These are phyloP conservation scores for Conoideocrella luteorostrata DNA, from an alignment of 2,329 filamentous ascomycete species.

Conservation along the genomic window DNA sequence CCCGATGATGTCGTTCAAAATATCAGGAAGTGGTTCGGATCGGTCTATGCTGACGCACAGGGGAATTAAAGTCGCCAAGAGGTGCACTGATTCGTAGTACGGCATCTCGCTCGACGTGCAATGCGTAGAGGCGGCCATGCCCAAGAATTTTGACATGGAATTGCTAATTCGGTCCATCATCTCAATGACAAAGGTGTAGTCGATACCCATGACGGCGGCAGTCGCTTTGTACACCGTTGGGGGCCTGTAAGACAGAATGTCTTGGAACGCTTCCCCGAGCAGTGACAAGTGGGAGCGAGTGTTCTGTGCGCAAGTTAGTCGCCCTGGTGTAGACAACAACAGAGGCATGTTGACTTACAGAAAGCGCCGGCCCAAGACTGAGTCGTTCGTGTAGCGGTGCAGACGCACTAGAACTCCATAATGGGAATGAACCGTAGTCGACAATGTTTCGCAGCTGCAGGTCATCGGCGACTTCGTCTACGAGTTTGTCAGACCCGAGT, in stretches of 20 bases:
- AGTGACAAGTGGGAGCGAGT: conserved; percentile 42
- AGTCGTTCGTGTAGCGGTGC: conserved; percentile 37
- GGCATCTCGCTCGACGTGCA: conserved; percentile 36
- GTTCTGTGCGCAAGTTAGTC: conserved; percentile 30
- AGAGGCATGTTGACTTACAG: conserved; percentile 31
- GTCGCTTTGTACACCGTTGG: conserved; percentile 45
- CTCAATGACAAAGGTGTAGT: conserved; percentile 39
- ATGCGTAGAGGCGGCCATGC: conserved; percentile 17
- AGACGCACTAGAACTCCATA: conserved; percentile 33
- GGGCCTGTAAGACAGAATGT: conserved; percentile 41
- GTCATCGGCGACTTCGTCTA: conserved; percentile 37
- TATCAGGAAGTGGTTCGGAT: conserved; percentile 15
- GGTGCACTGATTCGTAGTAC: conserved; percentile 37
- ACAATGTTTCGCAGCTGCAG: conserved; percentile 36
- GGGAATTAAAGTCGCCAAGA: conserved; percentile 31
- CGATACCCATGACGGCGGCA: conserved; percentile 28
- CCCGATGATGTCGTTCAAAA: conserved; percentile 20
- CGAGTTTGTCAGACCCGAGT: too few species aligned
- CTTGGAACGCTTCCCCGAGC: conserved; percentile 45
- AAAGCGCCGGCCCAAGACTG: conserved; percentile 44
- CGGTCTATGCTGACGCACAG: conserved; percentile 20
- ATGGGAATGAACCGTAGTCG: conserved; percentile 47
- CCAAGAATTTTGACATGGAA: conserved; percentile 34
- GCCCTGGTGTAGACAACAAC: not conserved
- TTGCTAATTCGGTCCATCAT: conserved; percentile 35